Evolutionary conservation across 202 grass and related monocot genomes (phyloP).

Genomic region (Panicum virgatum): DNA sequence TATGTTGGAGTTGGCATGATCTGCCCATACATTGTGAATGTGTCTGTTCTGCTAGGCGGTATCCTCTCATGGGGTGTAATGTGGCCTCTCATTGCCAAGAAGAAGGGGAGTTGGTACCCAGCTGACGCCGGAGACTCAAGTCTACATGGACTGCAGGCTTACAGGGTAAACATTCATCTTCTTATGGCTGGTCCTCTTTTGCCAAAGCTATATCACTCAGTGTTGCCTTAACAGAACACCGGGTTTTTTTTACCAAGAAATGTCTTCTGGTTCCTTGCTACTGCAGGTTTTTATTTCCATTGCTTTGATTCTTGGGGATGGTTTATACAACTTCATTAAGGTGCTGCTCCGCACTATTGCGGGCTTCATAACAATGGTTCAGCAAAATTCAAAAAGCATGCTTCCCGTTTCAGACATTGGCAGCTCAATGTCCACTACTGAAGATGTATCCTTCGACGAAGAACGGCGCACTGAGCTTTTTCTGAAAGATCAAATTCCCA

Average conservation of each 20-base stretch:
- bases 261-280: background rate
- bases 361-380: constrained; percentile 43
- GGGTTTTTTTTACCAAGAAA: constrained; percentile 5
- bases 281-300: constrained; percentile 93
- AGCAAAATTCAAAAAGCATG: constrained; percentile 38
- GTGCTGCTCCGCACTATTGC: constrained; percentile 61
- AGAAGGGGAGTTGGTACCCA: constrained; percentile 73
- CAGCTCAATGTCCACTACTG: constrained; percentile 3
- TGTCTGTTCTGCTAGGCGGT: constrained; percentile 79
- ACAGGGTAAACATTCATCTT: constrained; percentile 53
- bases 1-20: constrained; percentile 99
- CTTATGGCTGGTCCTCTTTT: background rate
- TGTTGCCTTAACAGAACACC: background rate
- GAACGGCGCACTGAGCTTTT: constrained; percentile 65
- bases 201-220: background rate
- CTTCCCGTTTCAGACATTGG: constrained; percentile 52
- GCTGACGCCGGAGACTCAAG: constrained; percentile 32
- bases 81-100: constrained; percentile 93
- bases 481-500: constrained; percentile 79
- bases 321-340: constrained; percentile 85
- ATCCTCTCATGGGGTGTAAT: constrained; percentile 94
- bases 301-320: constrained; percentile 94
- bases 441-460: constrained; percentile 65
- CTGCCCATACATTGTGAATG: constrained; percentile 88
- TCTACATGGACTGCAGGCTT: constrained; percentile 88